Evolutionary conservation across 139 green algal genomes (phyloP), one percentile per base, ranked within the genome.

Genomic region (Marvania coccoides): DNA sequence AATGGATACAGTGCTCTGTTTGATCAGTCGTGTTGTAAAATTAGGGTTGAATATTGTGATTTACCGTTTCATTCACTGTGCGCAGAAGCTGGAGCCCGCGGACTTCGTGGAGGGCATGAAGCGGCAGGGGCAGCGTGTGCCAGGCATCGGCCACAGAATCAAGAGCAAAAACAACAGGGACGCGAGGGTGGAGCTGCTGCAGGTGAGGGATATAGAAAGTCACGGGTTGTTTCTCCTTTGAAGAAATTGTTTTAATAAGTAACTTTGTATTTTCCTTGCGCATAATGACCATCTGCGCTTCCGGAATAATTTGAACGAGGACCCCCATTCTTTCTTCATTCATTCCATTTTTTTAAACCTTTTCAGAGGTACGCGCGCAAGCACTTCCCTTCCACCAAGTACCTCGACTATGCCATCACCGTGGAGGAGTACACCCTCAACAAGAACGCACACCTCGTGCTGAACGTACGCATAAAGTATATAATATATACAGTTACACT

Each of bases 151-250:
- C 6, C 91, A 97, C 70, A 77, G 91, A 63, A 97, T 97, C 79
- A 97, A 97, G 86, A 85, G 57, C 75, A 92, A 93, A 75, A 88
- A 97, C 80, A 97, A 97, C 72, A 75, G 85, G 0, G 91, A 97
- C 81, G 93, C 93, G 78, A 83, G 91, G 13, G 91, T 97, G 65
- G 89, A 94, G 85, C 81, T 97, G 71, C 79, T 97, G 67, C 83
- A 92, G 62, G 61, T 86, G 42, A 96, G 93, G 5, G 61, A 76
- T 80, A n/a, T 58, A 69, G 2, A 74, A 45, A 5, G 51, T 2
- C 1, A 39, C 30, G 39, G 8, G 57, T 36, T 34, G 34, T 6
- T 36, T 35, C 30, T 15, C 19, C 39, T n/a, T 47, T 47, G 14
- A 12, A 47, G 39, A 47, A 47, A 55, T 55, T 15, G 9, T 55